These are phyloP conservation scores for Blastobotrys peoriensis DNA, from an alignment of 805 yeast species.

Conservation along the genomic window DNA sequence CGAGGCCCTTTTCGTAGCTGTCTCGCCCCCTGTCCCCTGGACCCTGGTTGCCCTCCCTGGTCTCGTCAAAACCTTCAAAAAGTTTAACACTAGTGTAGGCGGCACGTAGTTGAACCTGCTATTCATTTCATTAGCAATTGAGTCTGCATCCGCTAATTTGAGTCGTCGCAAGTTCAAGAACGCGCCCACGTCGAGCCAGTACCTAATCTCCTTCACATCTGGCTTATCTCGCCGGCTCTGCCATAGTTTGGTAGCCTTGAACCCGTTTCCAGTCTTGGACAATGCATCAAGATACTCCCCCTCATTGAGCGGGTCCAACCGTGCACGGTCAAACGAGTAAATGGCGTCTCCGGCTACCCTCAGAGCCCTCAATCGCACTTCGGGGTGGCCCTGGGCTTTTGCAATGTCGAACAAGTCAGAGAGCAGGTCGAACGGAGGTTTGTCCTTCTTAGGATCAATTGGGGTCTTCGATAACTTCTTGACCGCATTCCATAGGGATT, in stretches of 20 bases:
- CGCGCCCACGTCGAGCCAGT: slow-evolving; percentile 21
- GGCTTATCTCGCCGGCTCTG: slow-evolving; percentile 12
- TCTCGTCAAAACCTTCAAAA: slow-evolving; percentile 12
- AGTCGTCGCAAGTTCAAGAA: slow-evolving; percentile 13
- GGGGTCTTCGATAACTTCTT: neutral
- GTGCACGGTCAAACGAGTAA: slow-evolving; percentile 14
- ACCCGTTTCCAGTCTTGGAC: slow-evolving; percentile 10
- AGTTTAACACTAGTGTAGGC: slow-evolving; percentile 17
- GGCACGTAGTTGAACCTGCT: slow-evolving; percentile 14
- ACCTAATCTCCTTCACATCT: slow-evolving; percentile 15
- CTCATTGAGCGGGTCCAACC: slow-evolving; percentile 23
- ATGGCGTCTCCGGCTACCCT: slow-evolving; percentile 21
- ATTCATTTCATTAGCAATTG: slow-evolving; percentile 15
- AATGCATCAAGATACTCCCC: slow-evolving; percentile 20
- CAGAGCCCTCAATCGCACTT: slow-evolving; percentile 10
- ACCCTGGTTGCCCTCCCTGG: slow-evolving; percentile 5
- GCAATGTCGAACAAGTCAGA: slow-evolving; percentile 19
- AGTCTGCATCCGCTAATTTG: slow-evolving; percentile 15
- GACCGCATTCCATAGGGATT: slow-evolving; percentile 2
- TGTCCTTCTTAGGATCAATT: slow-evolving; percentile 5
- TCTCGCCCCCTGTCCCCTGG: neutral
- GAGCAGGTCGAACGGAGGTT: slow-evolving; percentile 18
- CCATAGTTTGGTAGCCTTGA: slow-evolving; percentile 19
- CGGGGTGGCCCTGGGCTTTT: slow-evolving; percentile 12
- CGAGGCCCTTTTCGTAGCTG: neutral